Evolutionary conservation across 1,284 basidiomycete species (phyloP).

Genomic region (Trichosporon coremiiforme): DNA sequence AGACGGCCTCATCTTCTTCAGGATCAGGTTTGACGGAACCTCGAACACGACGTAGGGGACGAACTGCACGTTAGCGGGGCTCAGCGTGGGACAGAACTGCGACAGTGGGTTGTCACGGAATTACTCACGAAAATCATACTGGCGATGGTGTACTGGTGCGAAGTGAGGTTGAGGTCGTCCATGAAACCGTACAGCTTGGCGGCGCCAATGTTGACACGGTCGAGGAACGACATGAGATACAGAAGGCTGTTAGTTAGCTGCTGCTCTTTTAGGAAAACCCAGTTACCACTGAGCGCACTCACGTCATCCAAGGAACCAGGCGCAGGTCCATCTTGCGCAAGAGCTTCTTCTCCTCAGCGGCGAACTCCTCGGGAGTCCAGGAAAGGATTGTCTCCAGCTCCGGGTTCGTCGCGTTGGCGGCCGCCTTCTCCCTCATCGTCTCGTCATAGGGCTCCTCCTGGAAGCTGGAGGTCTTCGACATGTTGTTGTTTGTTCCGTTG

Average conservation of each 20-base stretch:
- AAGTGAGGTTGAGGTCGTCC: constrained; percentile 51
- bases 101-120: no score
- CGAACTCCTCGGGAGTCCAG: constrained; percentile 44
- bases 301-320: constrained; percentile 55
- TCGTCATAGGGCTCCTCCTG: constrained; percentile 2
- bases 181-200: constrained; percentile 48
- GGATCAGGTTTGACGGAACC: constrained; percentile 56
- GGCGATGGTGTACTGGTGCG: constrained; percentile 52
- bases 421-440: background rate
- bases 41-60: constrained; percentile 55
- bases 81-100: background rate
- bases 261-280: background rate
- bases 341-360: constrained; percentile 44
- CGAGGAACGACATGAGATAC: constrained; percentile 56
- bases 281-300: constrained; percentile 26
- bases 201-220: constrained; percentile 57
- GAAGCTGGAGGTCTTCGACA: constrained; percentile 6
- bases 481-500: background rate
- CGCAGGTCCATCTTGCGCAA: constrained; percentile 50
- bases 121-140: constrained; percentile 47
- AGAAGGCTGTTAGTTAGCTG: constrained; percentile 33
- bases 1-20: constrained; percentile 54
- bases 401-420: background rate
- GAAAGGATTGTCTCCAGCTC: constrained; percentile 34
- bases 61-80: constrained; percentile 29